Evolutionary conservation across 1,139 yeast species (phyloP).

Genomic region (Yamadazyma diddensiae): DNA sequence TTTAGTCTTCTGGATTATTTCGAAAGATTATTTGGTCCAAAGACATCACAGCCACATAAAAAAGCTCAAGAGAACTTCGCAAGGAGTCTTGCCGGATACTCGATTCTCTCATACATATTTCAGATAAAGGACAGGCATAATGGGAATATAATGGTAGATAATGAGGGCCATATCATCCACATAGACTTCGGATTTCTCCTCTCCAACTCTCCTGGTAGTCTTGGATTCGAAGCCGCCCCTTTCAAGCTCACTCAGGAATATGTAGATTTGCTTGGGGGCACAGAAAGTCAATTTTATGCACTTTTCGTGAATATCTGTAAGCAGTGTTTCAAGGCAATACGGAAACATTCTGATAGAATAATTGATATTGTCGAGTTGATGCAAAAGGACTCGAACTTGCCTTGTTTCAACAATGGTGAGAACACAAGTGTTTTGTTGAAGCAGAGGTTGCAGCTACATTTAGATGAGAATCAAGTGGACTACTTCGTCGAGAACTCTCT

Average conservation of each 20-base stretch:
- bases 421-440: conserved; percentile 73
- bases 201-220: conserved; percentile 93
- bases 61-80: conserved; percentile 84
- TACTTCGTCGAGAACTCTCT: conserved; percentile 70
- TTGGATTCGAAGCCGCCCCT: conserved; percentile 96
- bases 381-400: conserved; percentile 87
- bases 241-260: conserved; percentile 88
- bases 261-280: conserved; percentile 81
- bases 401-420: conserved; percentile 87
- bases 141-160: conserved; percentile 92
- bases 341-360: conserved; percentile 70
- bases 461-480: conserved; percentile 72
- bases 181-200: conserved; percentile 93
- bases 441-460: conserved; percentile 76
- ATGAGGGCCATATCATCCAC: conserved; percentile 92
- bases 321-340: conserved; percentile 66
- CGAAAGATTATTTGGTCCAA: conserved; percentile 65
- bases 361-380: conserved; percentile 83
- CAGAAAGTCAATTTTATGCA: conserved; percentile 54
- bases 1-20: conserved; percentile 79
- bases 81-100: conserved; percentile 81
- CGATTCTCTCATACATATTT: conserved; percentile 79
- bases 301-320: conserved; percentile 63
- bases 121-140: conserved; percentile 96
- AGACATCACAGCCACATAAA: conserved; percentile 48